Percentiles rank a stretch among this genome's conserved stretches.
phyloP scores from a whole-genome alignment of 2,329 filamentous ascomycete genomes.

The Pezicula carpinea region DNA sequence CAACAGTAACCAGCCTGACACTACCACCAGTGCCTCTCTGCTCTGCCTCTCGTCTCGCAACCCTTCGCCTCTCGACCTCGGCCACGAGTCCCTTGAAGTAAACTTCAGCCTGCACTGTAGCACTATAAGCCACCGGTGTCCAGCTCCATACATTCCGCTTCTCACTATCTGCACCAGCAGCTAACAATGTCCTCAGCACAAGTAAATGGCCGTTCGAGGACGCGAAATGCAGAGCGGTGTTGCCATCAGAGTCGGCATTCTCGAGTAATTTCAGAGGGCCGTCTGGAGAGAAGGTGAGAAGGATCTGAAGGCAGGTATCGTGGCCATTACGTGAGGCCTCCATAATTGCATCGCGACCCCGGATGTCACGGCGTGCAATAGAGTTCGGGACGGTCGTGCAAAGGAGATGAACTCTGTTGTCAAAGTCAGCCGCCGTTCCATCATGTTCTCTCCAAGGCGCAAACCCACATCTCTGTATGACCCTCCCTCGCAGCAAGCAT shows the following conservation, averaged over 20 bases:
- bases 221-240: constrained; percentile 83
- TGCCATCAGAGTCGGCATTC: constrained; percentile 65
- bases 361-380: constrained; percentile 53
- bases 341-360: constrained; percentile 70
- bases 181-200: constrained; percentile 70
- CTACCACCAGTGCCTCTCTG: constrained; percentile 18
- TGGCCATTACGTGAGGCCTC: constrained; percentile 56
- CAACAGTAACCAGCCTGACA: constrained; percentile 19
- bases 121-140: constrained; percentile 79
- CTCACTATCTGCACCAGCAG: constrained; percentile 71
- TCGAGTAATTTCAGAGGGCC: constrained; percentile 32
- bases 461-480: constrained; percentile 56
- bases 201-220: constrained; percentile 76
- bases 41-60: constrained; percentile 30
- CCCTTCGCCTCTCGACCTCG: constrained; percentile 62
- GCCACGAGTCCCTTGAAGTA: constrained; percentile 74
- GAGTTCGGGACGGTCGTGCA: constrained; percentile 52
- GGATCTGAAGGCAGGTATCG: constrained; percentile 60
- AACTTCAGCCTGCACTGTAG: constrained; percentile 77
- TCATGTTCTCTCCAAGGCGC: not conserved
- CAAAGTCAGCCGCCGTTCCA: not conserved
- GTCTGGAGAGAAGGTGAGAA: constrained; percentile 53
- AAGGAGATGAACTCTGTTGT: constrained; percentile 57
- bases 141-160: constrained; percentile 72
- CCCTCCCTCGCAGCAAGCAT: constrained; percentile 70